Percentiles rank a stretch among this genome's conserved stretches.
Evolutionary conservation across 2,329 filamentous ascomycete species (phyloP).

Genomic region (Colletotrichum sp.): DNA sequence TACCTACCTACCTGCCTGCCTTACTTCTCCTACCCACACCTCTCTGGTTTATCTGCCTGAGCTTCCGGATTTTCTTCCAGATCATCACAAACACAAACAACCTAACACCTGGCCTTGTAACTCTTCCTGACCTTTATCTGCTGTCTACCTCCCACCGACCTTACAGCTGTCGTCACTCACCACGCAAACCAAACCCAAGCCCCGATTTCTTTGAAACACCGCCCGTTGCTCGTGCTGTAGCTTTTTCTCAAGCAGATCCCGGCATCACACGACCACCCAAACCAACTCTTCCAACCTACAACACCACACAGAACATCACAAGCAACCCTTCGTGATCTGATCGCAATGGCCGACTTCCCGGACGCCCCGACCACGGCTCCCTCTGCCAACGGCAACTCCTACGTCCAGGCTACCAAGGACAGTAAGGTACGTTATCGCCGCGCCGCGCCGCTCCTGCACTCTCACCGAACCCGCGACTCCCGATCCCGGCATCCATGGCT

Average conservation of each 20-base stretch:
- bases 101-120: constrained; percentile 10
- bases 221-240: neutral
- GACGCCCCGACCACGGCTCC: constrained; percentile 33
- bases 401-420: constrained; percentile 52
- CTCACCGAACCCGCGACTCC: neutral
- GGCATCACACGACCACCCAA: constrained; percentile 12
- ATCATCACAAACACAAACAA: constrained; percentile 1
- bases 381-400: constrained; percentile 51
- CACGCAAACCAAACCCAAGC: neutral
- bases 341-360: constrained; percentile 48
- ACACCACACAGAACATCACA: neutral
- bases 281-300: constrained; percentile 14
- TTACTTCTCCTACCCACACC: neutral
- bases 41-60: constrained; percentile 11
- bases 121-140: constrained; percentile 2
- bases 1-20: neutral
- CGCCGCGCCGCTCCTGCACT: constrained; percentile 2
- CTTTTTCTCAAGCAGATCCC: constrained; percentile 8
- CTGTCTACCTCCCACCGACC: neutral
- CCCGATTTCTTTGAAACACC: constrained; percentile 13
- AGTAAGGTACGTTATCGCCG: constrained; percentile 54
- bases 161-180: neutral
- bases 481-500: constrained; percentile 9
- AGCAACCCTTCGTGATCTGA: constrained; percentile 27
- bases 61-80: neutral